Conservation (phyloP, 129 eudicot species). For the Flaveria ramosissima region DNA sequence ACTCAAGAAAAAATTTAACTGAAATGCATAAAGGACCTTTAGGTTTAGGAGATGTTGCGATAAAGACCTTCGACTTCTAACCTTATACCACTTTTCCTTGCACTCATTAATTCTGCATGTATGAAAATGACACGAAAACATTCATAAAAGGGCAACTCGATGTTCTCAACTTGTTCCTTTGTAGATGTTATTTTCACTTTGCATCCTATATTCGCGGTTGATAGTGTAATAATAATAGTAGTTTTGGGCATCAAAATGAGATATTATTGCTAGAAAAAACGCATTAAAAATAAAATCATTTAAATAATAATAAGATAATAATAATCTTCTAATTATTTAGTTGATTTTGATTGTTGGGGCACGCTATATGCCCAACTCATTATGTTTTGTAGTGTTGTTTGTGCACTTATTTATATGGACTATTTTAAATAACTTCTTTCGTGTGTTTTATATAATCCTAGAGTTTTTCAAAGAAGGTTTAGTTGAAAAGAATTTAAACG, state of each 20-base stretch:
- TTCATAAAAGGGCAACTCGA: neutral
- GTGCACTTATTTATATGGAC: conserved; percentile 38
- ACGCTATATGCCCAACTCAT: neutral
- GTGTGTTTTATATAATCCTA: conserved; percentile 11
- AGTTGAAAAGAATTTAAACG: conserved; percentile 19
- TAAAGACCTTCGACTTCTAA: conserved; percentile 23
- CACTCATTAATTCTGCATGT: neutral
- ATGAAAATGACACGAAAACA: neutral
- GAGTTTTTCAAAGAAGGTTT: neutral
- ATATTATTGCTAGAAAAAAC: neutral
- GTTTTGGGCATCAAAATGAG: no score
- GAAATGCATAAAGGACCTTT: conserved; percentile 25
- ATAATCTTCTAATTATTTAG: neutral
- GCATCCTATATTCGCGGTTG: no score
- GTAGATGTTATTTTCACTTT: neutral
- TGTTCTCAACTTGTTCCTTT: neutral
- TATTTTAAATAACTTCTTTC: conserved; percentile 20
- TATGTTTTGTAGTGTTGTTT: conserved; percentile 32
- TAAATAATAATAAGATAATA: neutral
- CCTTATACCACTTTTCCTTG: neutral
- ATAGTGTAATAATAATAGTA: no score
- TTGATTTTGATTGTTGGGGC: conserved; percentile 10
- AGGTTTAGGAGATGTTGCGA: neutral
- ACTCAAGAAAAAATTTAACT: neutral
- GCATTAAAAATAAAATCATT: neutral